phyloP scores from a whole-genome alignment of 2,329 filamentous ascomycete species.

The Rachicladosporium sp. region DNA sequence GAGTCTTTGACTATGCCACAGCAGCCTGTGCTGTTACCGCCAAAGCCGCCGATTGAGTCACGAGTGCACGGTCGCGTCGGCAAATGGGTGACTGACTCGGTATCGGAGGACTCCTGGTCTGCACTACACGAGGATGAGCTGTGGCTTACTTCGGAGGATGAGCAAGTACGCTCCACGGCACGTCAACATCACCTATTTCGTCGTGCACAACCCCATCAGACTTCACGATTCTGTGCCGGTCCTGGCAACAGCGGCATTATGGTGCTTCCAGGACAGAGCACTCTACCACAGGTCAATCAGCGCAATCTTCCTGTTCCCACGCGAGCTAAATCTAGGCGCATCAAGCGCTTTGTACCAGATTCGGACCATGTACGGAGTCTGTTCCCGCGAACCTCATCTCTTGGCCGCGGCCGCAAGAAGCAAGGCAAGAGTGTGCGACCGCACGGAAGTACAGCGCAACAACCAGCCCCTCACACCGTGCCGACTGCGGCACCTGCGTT shows the following conservation, averaged over 20 bases:
- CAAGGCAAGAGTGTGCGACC: too few species aligned
- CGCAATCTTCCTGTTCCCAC: too few species aligned
- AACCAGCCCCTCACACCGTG: too few species aligned
- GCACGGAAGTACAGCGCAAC: too few species aligned
- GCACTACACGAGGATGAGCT: conserved; percentile 15
- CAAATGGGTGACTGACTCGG: conserved; percentile 13
- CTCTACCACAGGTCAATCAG: too few species aligned
- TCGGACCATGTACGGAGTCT: conserved; percentile 17
- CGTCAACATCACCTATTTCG: conserved; percentile 3
- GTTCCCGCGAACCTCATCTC: conserved; percentile 18
- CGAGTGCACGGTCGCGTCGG: not conserved
- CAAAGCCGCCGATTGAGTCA: too few species aligned
- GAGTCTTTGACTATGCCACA: too few species aligned
- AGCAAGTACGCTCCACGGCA: conserved; percentile 1
- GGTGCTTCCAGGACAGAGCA: too few species aligned
- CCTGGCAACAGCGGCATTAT: too few species aligned
- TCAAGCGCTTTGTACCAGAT: conserved; percentile 7
- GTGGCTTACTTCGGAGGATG: conserved; percentile 20
- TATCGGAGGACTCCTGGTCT: conserved; percentile 4
- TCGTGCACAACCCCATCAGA: conserved; percentile 12
- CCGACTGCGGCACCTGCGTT: too few species aligned
- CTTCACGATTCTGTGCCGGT: conserved; percentile 8
- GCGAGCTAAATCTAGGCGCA: too few species aligned
- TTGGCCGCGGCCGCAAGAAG: not conserved
- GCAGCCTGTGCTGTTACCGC: too few species aligned